A percentile compares a stretch with the other conserved stretches of the same genome.
Evolutionary conservation across 345 rosid genomes (phyloP).

Genomic region (Nasturtium officinale): DNA sequence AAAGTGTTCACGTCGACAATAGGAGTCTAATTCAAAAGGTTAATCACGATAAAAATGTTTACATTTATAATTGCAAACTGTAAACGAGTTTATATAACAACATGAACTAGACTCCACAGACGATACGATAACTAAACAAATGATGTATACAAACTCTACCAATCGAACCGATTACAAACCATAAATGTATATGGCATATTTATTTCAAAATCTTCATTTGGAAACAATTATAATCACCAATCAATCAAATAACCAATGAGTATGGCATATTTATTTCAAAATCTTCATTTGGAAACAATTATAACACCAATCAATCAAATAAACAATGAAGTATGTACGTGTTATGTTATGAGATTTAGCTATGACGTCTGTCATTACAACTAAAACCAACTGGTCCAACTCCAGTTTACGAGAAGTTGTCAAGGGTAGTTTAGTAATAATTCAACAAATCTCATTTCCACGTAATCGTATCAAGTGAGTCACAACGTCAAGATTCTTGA

Average conservation of each 20-base stretch:
- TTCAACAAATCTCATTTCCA: not conserved
- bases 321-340: not conserved
- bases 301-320: not conserved
- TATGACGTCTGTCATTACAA: not conserved
- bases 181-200: not conserved
- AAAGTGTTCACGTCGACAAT: constrained; percentile 14
- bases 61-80: not conserved
- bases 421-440: constrained; percentile 12
- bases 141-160: not conserved
- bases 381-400: not conserved
- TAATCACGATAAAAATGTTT: not conserved
- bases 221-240: not conserved
- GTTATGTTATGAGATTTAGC: not conserved
- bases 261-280: not conserved
- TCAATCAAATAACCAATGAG: not conserved
- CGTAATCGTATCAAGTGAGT: constrained; percentile 34
- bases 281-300: not conserved
- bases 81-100: not conserved
- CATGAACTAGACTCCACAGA: not conserved
- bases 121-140: not conserved
- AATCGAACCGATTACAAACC: not conserved
- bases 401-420: not conserved
- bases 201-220: not conserved
- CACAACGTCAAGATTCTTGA: constrained; percentile 11
- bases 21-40: not conserved